Evolutionary conservation across 176 grass and related monocot genomes (phyloP).

Genomic region (Eleusine indica): DNA sequence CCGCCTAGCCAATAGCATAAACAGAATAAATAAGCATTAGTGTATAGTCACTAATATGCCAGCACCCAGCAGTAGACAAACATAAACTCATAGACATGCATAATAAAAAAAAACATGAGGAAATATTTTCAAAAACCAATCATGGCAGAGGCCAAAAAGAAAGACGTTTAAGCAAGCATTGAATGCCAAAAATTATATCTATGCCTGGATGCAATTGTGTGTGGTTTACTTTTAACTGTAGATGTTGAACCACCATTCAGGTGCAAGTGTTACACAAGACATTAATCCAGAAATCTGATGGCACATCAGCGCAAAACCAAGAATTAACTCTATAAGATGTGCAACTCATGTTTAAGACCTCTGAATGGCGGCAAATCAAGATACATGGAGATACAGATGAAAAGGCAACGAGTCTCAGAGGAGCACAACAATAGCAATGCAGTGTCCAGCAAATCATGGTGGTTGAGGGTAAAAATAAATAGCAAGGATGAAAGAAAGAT

Average conservation of each 20-base stretch:
- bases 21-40: background rate
- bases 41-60: background rate
- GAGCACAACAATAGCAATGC: background rate
- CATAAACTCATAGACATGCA: slow-evolving; percentile 13
- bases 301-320: background rate
- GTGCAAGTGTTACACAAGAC: background rate
- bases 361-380: background rate
- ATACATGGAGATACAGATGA: background rate
- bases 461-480: background rate
- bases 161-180: background rate
- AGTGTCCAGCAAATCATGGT: background rate
- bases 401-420: background rate
- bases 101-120: background rate
- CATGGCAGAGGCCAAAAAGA: background rate
- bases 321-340: background rate
- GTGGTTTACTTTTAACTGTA: background rate
- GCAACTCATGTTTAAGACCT: background rate
- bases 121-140: background rate
- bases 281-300: background rate
- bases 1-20: slow-evolving; percentile 50
- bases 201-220: background rate
- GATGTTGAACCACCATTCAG: background rate
- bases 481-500: background rate
- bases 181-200: background rate
- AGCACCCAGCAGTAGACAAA: background rate